Percentiles rank a stretch among this genome's conserved stretches.
These are phyloP conservation scores for Hyphopichia wangnamkhiaoensis DNA, from an alignment of 1,139 yeast species.

Conservation along the genomic window DNA sequence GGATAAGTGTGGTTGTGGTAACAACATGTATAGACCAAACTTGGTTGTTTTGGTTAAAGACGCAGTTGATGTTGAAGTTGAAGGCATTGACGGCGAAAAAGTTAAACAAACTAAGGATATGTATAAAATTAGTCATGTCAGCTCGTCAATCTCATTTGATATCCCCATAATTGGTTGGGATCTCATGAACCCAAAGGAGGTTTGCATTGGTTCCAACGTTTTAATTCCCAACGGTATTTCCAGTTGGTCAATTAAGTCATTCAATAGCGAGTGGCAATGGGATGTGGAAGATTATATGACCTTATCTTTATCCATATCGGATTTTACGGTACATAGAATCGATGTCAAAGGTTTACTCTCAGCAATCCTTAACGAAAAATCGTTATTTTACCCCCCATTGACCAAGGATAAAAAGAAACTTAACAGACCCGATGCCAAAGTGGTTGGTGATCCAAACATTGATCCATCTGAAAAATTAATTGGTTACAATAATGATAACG, in stretches of 20 bases:
- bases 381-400: conserved; percentile 10
- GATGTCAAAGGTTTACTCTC: conserved; percentile 33
- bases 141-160: conserved; percentile 39
- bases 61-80: conserved; percentile 3
- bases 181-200: conserved; percentile 19
- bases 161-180: conserved; percentile 35
- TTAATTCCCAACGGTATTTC: conserved; percentile 43
- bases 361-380: conserved; percentile 17
- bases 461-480: conserved; percentile 4
- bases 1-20: conserved; percentile 37
- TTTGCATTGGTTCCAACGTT: conserved; percentile 32
- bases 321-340: conserved; percentile 34
- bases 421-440: conserved; percentile 8
- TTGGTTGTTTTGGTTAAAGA: conserved; percentile 27
- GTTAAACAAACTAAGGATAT: conserved; percentile 10
- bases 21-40: conserved; percentile 38
- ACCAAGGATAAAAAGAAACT: conserved; percentile 5
- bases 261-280: conserved; percentile 15
- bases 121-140: conserved; percentile 30
- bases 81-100: conserved; percentile 1
- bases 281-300: conserved; percentile 29
- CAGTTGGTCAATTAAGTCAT: conserved; percentile 22
- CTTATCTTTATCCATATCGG: conserved; percentile 36
- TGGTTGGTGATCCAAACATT: conserved; percentile 6
- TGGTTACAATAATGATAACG: conserved; percentile 32